Evolutionary conservation across 192 early-diverging fungal genomes (phyloP).

Genomic region (Mortierella hygrophila): DNA sequence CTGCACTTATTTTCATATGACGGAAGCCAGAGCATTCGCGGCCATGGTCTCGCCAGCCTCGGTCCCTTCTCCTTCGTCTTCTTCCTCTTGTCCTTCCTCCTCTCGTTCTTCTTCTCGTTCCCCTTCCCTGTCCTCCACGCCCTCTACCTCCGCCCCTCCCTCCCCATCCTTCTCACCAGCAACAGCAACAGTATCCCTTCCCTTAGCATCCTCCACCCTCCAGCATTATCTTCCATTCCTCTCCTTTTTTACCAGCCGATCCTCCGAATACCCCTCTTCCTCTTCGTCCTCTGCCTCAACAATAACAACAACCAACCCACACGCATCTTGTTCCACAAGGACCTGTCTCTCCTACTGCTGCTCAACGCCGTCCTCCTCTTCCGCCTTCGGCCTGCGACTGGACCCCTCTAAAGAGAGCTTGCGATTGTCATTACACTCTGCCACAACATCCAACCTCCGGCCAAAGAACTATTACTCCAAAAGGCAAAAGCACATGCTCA

Average conservation of each 20-base stretch:
- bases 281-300: background rate
- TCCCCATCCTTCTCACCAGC: slow-evolving; percentile 31
- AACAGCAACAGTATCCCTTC: background rate
- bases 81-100: background rate
- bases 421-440: background rate
- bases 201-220: background rate
- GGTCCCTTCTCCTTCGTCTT: background rate
- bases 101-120: slow-evolving; percentile 8
- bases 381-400: background rate
- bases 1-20: slow-evolving; percentile 42
- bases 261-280: slow-evolving; percentile 3
- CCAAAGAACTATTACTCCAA: slow-evolving; percentile 55
- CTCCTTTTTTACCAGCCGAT: background rate
- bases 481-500: slow-evolving; percentile 37
- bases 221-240: slow-evolving; percentile 3
- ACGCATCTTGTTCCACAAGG: slow-evolving; percentile 14
- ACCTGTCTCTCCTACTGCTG: slow-evolving; percentile 33
- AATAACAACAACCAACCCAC: background rate
- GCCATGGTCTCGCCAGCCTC: slow-evolving; percentile 35
- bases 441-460: slow-evolving; percentile 36
- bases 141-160: background rate
- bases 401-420: background rate
- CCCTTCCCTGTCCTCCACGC: slow-evolving; percentile 1
- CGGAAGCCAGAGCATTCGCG: slow-evolving; percentile 54
- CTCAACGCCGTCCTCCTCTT: slow-evolving; percentile 1